Conservation (phyloP, 495 filamentous ascomycete genomes). For the Lophium mytilinum region DNA sequence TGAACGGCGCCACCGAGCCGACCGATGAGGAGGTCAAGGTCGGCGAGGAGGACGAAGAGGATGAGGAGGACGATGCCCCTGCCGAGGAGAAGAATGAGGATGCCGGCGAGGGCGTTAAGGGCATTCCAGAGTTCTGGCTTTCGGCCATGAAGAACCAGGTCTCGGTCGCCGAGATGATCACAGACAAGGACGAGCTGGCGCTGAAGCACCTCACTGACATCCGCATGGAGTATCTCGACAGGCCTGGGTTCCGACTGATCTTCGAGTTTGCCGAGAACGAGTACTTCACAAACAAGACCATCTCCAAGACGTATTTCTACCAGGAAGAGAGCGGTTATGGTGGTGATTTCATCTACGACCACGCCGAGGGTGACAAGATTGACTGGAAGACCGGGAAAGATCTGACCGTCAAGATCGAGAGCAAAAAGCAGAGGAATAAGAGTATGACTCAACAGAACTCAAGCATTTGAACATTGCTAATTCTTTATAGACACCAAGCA, state of each 20-base stretch:
- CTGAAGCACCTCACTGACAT: conserved; percentile 89
- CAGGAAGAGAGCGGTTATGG: conserved; percentile 98
- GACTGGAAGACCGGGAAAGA: conserved; percentile 93
- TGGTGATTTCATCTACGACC: conserved; percentile 99
- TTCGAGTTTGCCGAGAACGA: conserved; percentile 95
- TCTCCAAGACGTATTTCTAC: conserved; percentile 99
- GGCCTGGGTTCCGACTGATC: conserved; percentile 93
- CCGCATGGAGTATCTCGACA: conserved; percentile 97
- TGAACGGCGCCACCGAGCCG: conserved; percentile 83
- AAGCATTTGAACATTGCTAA: background rate
- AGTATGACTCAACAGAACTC: conserved; percentile 52
- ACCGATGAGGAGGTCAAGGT: conserved; percentile 76
- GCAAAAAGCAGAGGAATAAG: conserved; percentile 99
- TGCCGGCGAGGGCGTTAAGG: conserved; percentile 44
- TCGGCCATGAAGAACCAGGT: conserved; percentile 99
- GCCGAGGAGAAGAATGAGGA: conserved; percentile 48
- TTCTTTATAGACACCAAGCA: conserved; percentile 79
- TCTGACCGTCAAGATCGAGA: conserved; percentile 87
- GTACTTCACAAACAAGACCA: conserved; percentile 91
- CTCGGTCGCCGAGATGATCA: conserved; percentile 95
- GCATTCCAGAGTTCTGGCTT: conserved; percentile 98
- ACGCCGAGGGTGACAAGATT: conserved; percentile 95
- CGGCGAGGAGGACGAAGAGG: conserved; percentile 72
- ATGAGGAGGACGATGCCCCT: conserved; percentile 50
- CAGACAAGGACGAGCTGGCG: conserved; percentile 87